Conservation (phyloP, 2,329 filamentous ascomycete genomes). For the Botryotinia calthae region DNA sequence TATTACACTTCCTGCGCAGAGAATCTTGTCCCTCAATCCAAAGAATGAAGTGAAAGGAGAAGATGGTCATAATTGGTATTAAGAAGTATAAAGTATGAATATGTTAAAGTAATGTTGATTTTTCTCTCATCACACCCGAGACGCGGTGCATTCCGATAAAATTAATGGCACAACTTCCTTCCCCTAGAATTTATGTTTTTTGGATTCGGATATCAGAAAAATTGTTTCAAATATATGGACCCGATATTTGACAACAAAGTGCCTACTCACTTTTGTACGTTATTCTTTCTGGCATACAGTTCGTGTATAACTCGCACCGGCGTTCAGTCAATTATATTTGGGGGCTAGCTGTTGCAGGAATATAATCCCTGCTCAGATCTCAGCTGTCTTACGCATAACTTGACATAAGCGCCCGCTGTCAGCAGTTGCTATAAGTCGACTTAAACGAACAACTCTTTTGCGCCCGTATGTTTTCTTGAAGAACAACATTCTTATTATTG, state of each 20-base stretch:
- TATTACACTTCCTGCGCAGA: conserved; percentile 54
- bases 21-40: conserved; percentile 58
- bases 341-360: background rate
- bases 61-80: conserved; percentile 58
- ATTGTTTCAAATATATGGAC: background rate
- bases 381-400: background rate
- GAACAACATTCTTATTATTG: background rate
- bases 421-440: background rate
- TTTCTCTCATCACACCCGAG: background rate
- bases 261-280: background rate
- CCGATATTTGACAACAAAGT: background rate
- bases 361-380: background rate
- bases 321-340: background rate
- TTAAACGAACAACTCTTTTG: background rate
- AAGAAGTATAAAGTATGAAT: conserved; percentile 24
- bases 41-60: conserved; percentile 53
- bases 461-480: background rate
- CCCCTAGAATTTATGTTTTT: background rate
- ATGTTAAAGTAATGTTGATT: background rate
- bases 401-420: conserved; percentile 3
- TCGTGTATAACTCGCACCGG: background rate
- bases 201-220: background rate
- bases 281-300: background rate
- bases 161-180: background rate
- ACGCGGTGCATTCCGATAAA: background rate